phyloP scores from a whole-genome alignment of 129 eudicot genomes.

The Helianthus tuberosus region DNA sequence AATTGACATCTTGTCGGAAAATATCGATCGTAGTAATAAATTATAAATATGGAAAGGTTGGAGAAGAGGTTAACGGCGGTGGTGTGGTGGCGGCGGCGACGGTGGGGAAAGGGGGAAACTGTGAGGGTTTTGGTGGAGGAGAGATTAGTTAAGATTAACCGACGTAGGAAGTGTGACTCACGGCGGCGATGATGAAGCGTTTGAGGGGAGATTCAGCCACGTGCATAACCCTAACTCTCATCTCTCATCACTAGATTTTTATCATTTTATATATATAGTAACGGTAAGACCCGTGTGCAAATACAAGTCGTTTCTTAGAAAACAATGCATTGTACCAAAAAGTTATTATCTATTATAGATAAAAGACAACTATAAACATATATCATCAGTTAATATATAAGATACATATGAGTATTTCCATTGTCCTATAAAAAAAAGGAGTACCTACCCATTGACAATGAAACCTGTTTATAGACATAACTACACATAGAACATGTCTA shows the following conservation, averaged over 20 bases:
- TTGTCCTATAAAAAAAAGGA: too few relatives aligned
- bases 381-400: too few relatives aligned
- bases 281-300: too few relatives aligned
- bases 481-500: too few relatives aligned
- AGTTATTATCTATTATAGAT: too few relatives aligned
- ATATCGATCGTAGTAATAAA: background rate
- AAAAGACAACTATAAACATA: too few relatives aligned
- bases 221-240: constrained; percentile 34
- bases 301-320: too few relatives aligned
- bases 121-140: background rate
- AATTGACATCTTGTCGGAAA: constrained; percentile 33
- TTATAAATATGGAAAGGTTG: background rate
- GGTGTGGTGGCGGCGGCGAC: constrained; percentile 28
- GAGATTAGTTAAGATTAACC: constrained; percentile 12
- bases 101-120: background rate
- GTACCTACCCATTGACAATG: too few relatives aligned
- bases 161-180: constrained; percentile 21
- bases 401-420: too few relatives aligned
- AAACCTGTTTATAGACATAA: too few relatives aligned
- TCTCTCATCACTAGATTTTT: background rate
- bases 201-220: constrained; percentile 27
- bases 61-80: constrained; percentile 3
- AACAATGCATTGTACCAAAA: too few relatives aligned
- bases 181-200: constrained; percentile 38
- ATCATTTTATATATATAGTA: too few relatives aligned